Evolutionary conservation across 805 yeast species (phyloP), one percentile per base, ranked within the genome.

Genomic region (Wickerhamomyces chambardii): DNA sequence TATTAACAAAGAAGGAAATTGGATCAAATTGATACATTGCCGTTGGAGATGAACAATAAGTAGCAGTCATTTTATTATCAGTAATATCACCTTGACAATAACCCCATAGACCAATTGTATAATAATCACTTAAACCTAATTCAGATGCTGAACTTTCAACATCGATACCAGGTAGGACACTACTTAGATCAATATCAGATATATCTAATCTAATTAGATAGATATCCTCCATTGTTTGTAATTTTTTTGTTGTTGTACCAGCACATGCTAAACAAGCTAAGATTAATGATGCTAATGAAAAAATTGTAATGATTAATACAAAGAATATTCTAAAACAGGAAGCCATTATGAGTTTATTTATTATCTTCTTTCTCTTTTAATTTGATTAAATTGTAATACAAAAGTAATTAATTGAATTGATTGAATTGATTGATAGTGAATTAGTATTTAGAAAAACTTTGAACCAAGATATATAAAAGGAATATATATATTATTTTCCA

Each of bases 71-170:
- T 28, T 38, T 38, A 22, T 50, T 46, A 24, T 33, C 31, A 24
- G 18, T 19, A 10, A 28, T 34, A 14, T 34, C 43, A 17, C 77
- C 80, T 36, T 61, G 46, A 54, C 87, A 79, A 56, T 74, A 78
- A 17, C 81, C 80, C 73, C 81, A 78, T 44, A 74, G 56, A 27
- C 84, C 83, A 25, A 76, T 58, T 14, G 71, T 64, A 44, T 72
- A 73, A 21, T 69, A 59, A 30, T 66, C 68, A 4, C 70, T 52
- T 8, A 75, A 45, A 3, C 70, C 71, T 3, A 64, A 42, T 5
- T 42, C 47, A n/a, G 46, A 19, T 16, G 44, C 39, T 28, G 9
- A 40, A 30, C 29, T 27, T 26, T 22, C 33, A 24, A 34, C 33
- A 12, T 48, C 28, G 35, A 40, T 26, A 30, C 43, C 36, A 15